Conservation (phyloP, 2,329 filamentous ascomycete genomes). For the Aureobasidium uvarum region DNA sequence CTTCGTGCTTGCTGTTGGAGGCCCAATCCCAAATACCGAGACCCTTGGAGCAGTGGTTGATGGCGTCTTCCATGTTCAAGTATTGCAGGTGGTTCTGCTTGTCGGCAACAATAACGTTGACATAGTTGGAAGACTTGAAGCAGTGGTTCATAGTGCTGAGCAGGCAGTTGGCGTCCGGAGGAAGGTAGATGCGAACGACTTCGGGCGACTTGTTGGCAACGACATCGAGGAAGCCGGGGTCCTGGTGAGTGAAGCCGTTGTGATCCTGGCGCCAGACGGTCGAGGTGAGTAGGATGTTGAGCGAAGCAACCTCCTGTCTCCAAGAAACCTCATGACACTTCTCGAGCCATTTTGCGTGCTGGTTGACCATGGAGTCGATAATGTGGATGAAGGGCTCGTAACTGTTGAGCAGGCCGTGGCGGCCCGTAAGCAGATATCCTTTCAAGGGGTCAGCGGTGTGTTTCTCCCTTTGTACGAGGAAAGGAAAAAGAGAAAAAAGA, state of each 20-base stretch:
- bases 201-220: slow-evolving; percentile 77
- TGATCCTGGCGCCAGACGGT: slow-evolving; percentile 82
- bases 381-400: slow-evolving; percentile 83
- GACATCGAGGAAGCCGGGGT: slow-evolving; percentile 76
- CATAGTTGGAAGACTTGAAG: slow-evolving; percentile 70
- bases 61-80: slow-evolving; percentile 68
- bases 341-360: slow-evolving; percentile 83
- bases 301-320: slow-evolving; percentile 68
- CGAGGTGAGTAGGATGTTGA: slow-evolving; percentile 76
- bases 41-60: slow-evolving; percentile 75
- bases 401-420: slow-evolving; percentile 61
- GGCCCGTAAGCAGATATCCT: slow-evolving; percentile 51
- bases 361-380: slow-evolving; percentile 82
- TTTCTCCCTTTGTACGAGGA: too few relatives aligned
- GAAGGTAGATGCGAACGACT: slow-evolving; percentile 76
- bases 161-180: slow-evolving; percentile 75
- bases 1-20: slow-evolving; percentile 64
- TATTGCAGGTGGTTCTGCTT: slow-evolving; percentile 78
- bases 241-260: slow-evolving; percentile 80
- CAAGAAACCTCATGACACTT: slow-evolving; percentile 78
- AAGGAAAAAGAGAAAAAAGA: too few relatives aligned
- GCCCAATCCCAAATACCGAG: slow-evolving; percentile 76
- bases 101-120: slow-evolving; percentile 77
- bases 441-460: too few relatives aligned
- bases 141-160: slow-evolving; percentile 76